Conservation (phyloP, 2,329 filamentous ascomycete species). For the Cladosporium sp. region DNA sequence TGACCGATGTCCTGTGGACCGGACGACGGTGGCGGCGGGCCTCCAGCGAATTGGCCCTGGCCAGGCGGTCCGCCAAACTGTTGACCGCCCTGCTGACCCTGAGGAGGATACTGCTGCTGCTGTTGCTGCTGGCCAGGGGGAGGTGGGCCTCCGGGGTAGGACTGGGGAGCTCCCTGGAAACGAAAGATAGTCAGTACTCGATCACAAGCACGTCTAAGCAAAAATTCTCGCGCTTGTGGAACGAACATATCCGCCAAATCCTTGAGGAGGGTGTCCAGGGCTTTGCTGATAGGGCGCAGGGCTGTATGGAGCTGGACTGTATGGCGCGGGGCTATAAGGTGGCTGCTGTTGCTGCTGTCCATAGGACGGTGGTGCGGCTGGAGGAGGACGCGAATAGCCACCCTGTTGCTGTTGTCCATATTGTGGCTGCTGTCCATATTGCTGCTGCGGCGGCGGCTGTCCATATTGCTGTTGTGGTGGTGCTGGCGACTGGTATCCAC, state of each 20-base stretch:
- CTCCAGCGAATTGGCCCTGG: constrained; percentile 25
- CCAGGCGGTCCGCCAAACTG: constrained; percentile 29
- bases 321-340: constrained; percentile 24
- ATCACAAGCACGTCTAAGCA: background rate
- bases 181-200: constrained; percentile 19
- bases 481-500: constrained; percentile 23
- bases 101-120: constrained; percentile 37
- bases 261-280: constrained; percentile 30
- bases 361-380: constrained; percentile 22
- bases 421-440: constrained; percentile 25
- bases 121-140: constrained; percentile 37
- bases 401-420: constrained; percentile 4
- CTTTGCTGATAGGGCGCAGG: constrained; percentile 34
- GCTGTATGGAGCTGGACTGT: constrained; percentile 33
- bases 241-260: constrained; percentile 37
- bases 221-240: constrained; percentile 1
- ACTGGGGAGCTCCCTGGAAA: constrained; percentile 29
- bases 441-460: constrained; percentile 14
- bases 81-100: constrained; percentile 34
- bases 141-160: constrained; percentile 30
- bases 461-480: constrained; percentile 25
- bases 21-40: constrained; percentile 32
- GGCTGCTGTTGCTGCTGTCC: constrained; percentile 24
- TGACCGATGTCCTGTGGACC: constrained; percentile 52
- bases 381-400: constrained; percentile 37